Conservation (phyloP, 1,139 yeast species). For the Entelexis sorbosivorans region DNA sequence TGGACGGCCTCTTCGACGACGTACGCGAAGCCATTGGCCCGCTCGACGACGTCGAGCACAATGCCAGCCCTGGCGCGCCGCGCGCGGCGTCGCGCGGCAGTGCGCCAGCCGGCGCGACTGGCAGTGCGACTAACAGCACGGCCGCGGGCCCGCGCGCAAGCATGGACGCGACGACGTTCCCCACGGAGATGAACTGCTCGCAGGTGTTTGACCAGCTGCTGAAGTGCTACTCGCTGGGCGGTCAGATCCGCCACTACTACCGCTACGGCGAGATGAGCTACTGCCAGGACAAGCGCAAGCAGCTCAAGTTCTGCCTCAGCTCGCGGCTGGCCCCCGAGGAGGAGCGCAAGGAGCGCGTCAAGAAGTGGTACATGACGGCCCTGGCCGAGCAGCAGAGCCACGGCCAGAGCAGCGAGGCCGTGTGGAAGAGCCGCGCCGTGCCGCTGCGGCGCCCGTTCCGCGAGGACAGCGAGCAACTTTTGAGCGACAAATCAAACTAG, state of each 20-base stretch:
- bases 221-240: slow-evolving; percentile 80
- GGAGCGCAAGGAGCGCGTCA: slow-evolving; percentile 45
- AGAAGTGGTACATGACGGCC: slow-evolving; percentile 56
- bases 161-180: slow-evolving; percentile 25
- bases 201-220: slow-evolving; percentile 81
- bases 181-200: slow-evolving; percentile 48
- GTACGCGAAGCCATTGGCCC: slow-evolving; percentile 21
- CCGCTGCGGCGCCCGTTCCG: slow-evolving; percentile 31
- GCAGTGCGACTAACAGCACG: too few relatives aligned
- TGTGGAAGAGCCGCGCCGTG: slow-evolving; percentile 49
- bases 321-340: slow-evolving; percentile 44
- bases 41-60: slow-evolving; percentile 6
- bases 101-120: neutral
- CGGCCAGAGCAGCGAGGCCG: slow-evolving; percentile 59
- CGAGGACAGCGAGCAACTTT: slow-evolving; percentile 22
- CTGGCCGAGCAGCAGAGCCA: slow-evolving; percentile 47
- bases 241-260: slow-evolving; percentile 72
- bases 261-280: slow-evolving; percentile 66
- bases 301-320: slow-evolving; percentile 69
- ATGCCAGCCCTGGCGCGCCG: neutral
- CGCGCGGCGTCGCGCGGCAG: neutral
- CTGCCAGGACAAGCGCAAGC: slow-evolving; percentile 59
- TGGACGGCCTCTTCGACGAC: slow-evolving; percentile 21
- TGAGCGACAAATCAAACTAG: slow-evolving; percentile 5
- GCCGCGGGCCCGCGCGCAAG: neutral